Base-by-base conservation (phyloP, 192 early-diverging fungal species). In the Coemansia sp. region DNA sequence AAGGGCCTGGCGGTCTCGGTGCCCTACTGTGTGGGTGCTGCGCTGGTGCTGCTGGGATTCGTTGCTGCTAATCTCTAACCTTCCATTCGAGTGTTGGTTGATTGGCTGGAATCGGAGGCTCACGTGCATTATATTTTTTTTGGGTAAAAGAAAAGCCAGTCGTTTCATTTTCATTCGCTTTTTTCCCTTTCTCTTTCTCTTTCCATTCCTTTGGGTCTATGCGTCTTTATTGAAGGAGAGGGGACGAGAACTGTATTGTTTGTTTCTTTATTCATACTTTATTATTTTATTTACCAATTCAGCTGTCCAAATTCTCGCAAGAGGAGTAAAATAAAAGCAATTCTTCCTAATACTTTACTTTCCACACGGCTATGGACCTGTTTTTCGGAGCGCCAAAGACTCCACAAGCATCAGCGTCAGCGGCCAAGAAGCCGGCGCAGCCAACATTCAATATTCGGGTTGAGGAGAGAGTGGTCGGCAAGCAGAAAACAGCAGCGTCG, bases 21-120 rank as follows among this genome's bases (percentile, higher is more conserved):
- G 37, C 74, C 78, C 4, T 92, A 92, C 68, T 88, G 82, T 61
- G 42, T 88, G 12, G 92, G 92, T 5, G 92, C 89, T 16, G 56
- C 76, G 4, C 68, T 94, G 42, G 85, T 94, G 0, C 63, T 93
- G 18, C 63, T 68, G 43, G 92, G 90, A 0, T 94, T 94, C 67
- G 67, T 94, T 66, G 85, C 68, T 3, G 88, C 89, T 0, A 92
- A 90, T 61, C 47, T 67, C 67, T 78, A 71, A 38, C 11, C 26
- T 9, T 3, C 1, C 7, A n/a, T 26, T 26, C 3, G 26, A 26
- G 26, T 3, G 26, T 26, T 26, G 3, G 3, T 13, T 12, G 41
- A 40, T 50, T 16, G 18, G 48, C 48, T 50, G 43, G 43, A 13
- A 44, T 0, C 26, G 26, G 26, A 26, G 26, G 26, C 26, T 26